Conservation (phyloP, 78 protist genomes). For the Dictyostelium intermedium region DNA sequence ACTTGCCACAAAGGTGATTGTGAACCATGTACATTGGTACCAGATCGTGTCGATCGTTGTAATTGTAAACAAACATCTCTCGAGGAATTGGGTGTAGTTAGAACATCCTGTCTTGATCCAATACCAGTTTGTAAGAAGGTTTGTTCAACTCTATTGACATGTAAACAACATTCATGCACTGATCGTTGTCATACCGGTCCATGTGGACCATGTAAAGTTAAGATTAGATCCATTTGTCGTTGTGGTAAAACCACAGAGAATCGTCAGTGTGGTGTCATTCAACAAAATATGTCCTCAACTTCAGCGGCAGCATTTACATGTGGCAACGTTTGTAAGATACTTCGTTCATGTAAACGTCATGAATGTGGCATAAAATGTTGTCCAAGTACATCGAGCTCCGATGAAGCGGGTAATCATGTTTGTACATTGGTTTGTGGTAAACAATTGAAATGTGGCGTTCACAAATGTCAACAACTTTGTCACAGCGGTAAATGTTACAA, state of each 20-base stretch:
- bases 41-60: neutral
- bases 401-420: constrained; percentile 70
- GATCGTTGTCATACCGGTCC: constrained; percentile 77
- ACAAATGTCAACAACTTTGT: constrained; percentile 79
- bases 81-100: neutral
- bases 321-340: constrained; percentile 46
- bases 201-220: constrained; percentile 71
- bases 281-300: constrained; percentile 16
- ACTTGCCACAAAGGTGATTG: constrained; percentile 82
- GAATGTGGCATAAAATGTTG: constrained; percentile 82
- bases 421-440: constrained; percentile 79
- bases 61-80: constrained; percentile 10
- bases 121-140: constrained; percentile 56
- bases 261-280: constrained; percentile 59
- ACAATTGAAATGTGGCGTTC: constrained; percentile 74
- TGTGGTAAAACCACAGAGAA: constrained; percentile 63
- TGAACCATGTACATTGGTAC: constrained; percentile 53
- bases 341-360: constrained; percentile 75
- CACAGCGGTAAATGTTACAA: constrained; percentile 76
- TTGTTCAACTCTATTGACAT: constrained; percentile 41
- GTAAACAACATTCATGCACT: constrained; percentile 72
- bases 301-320: constrained; percentile 10
- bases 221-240: constrained; percentile 35
- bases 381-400: constrained; percentile 20
- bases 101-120: constrained; percentile 66